Conservation (phyloP, 371 early-diverging fungal genomes). For the Mortierella sp. region DNA sequence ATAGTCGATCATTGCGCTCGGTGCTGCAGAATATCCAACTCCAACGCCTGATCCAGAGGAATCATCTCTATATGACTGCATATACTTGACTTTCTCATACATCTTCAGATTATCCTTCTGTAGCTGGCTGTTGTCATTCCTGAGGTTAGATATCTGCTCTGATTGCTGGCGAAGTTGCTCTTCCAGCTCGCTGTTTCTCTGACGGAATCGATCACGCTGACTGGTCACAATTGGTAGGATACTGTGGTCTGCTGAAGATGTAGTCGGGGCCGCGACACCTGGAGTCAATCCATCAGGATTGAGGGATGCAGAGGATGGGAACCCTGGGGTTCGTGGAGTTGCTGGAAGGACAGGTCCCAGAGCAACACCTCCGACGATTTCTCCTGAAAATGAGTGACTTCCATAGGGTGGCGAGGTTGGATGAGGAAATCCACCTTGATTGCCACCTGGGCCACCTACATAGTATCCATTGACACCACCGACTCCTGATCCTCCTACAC, state of each 20-base stretch:
- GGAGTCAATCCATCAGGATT: conserved; percentile 44
- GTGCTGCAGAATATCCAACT: conserved; percentile 15
- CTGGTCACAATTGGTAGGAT: conserved; percentile 89
- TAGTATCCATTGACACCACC: conserved; percentile 21
- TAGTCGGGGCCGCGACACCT: conserved; percentile 19
- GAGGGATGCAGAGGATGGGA: conserved; percentile 48
- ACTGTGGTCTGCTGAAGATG: conserved; percentile 60
- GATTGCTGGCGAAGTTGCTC: conserved; percentile 73
- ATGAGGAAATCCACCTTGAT: conserved; percentile 9
- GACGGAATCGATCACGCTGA: conserved; percentile 92
- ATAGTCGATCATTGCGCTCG: conserved; percentile 40
- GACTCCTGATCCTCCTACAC: conserved; percentile 1
- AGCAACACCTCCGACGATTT: conserved; percentile 49
- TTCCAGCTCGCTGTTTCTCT: conserved; percentile 86
- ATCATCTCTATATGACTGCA: conserved; percentile 67
- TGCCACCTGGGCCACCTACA: conserved; percentile 19
- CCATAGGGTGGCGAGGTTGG: conserved; percentile 52
- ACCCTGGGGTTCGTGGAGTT: conserved; percentile 37
- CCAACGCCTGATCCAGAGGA: conserved; percentile 38
- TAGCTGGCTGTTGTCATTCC: conserved; percentile 71
- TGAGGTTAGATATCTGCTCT: conserved; percentile 74
- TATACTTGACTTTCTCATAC: conserved; percentile 87
- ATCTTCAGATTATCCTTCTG: conserved; percentile 87
- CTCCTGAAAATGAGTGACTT: conserved; percentile 36
- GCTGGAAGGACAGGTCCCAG: conserved; percentile 35